Evolutionary conservation across 2,329 filamentous ascomycete genomes (phyloP), one percentile per base, ranked within the genome.

Genomic region (Madurella mycetomatis): DNA sequence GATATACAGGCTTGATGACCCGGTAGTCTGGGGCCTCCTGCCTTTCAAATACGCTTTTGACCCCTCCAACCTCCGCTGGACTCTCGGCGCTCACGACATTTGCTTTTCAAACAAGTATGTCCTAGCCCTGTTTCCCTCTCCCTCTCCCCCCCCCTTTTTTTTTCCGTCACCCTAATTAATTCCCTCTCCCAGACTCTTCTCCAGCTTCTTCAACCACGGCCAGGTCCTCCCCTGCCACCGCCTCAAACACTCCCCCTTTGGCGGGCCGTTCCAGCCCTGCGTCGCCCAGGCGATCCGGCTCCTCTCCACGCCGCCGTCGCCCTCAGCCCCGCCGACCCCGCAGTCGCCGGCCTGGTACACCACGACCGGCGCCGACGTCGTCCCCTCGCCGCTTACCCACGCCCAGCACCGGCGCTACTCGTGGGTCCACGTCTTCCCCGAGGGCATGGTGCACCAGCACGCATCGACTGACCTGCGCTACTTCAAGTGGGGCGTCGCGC

Each of bases 361-460:
- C 5, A 91, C 89, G 3, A 84, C 80, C 53, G 84, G 84, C 42
- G 62, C 64, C 15, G 88, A 92, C 70, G 73, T 71, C 39, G 88
- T 90, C 67, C 76, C 80, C 0, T 81, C 89, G 0, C 90, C 91
- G 1, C 85, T 90, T 1, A 81, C 84, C 46, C 92, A 88, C 68
- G 70, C 82, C 1, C 79, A 73, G 59, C 85, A 90, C 64, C 57
- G 59, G 39, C 83, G 83, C 44, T 81, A 88, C 69, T 83, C 84
- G 43, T 99, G 94, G 94, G 77, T 99, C 4, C 94, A 99, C 70
- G 87, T 97, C 51, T 97, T 97, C 70, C 94, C 94, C 12, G 94
- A 99, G 72, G 94, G 91, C 46, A 90, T 88, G 70, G 90, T 96
- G 44, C 92, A 97, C 71, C 94, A 99, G 73, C 85, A 90, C 61